Conservation (phyloP, 257 asterid genomes). For the Dorcoceras hygrometricum region DNA sequence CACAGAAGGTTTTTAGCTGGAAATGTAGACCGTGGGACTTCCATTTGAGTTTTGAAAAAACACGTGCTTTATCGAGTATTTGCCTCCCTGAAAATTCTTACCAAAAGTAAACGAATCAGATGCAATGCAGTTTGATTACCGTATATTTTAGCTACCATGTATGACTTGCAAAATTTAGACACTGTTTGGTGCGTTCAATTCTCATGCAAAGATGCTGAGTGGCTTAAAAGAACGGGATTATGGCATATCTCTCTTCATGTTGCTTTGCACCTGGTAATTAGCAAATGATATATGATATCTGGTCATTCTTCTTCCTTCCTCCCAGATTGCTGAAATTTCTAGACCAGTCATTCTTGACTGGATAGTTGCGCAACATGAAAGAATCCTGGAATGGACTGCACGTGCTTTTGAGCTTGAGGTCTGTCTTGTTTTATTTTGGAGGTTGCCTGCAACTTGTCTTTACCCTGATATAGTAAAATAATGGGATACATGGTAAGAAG, state of each 20-base stretch:
- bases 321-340: conserved; percentile 75
- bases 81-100: neutral
- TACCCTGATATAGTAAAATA: conserved; percentile 15
- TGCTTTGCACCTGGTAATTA: conserved; percentile 16
- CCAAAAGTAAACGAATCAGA: neutral
- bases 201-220: conserved; percentile 17
- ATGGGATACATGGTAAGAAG: conserved; percentile 12
- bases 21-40: neutral
- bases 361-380: conserved; percentile 84
- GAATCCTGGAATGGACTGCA: conserved; percentile 93
- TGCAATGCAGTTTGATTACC: neutral
- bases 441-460: conserved; percentile 7
- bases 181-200: conserved; percentile 7
- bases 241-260: conserved; percentile 7
- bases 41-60: conserved; percentile 11
- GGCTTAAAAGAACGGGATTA: conserved; percentile 5
- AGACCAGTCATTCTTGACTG: conserved; percentile 89
- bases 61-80: conserved; percentile 1
- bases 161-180: conserved; percentile 14
- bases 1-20: too few species aligned
- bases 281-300: conserved; percentile 23
- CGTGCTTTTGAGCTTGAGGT: conserved; percentile 98
- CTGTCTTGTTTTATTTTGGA: conserved; percentile 26
- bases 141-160: conserved; percentile 10
- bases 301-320: conserved; percentile 29